Evolutionary conservation across 208 protist genomes (phyloP).

Genomic region (Trypanosoma vivax): DNA sequence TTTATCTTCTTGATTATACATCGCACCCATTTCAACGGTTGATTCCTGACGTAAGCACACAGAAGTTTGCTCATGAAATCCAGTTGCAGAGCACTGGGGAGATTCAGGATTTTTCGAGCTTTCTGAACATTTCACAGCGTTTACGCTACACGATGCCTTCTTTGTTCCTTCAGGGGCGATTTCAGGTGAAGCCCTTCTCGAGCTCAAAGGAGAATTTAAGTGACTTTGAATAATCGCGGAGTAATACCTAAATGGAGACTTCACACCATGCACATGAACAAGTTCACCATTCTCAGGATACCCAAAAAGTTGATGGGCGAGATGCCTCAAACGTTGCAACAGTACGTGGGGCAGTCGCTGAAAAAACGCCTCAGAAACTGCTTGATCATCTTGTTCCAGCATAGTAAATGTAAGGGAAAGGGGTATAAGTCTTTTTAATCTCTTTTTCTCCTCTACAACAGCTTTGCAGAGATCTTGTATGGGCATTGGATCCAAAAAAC

Average conservation of each 20-base stretch:
- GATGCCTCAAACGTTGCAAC: conserved; percentile 57
- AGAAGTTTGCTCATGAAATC: too few species aligned
- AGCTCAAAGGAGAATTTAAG: conserved; percentile 22
- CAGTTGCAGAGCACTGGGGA: too few species aligned
- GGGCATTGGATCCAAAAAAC: conserved; percentile 69
- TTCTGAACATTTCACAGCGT: background rate
- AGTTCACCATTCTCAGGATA: conserved; percentile 17
- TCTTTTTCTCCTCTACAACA: conserved; percentile 55
- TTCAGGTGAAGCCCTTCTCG: conserved; percentile 23
- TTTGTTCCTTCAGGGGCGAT: background rate
- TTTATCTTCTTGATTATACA: background rate
- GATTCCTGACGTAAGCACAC: too few species aligned
- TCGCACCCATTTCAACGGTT: background rate
- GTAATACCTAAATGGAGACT: conserved; percentile 21
- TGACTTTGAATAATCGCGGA: conserved; percentile 23
- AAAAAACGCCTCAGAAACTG: conserved; percentile 48
- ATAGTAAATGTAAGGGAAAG: conserved; percentile 78
- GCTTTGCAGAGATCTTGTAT: conserved; percentile 70
- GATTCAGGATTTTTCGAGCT: background rate
- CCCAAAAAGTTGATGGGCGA: conserved; percentile 62
- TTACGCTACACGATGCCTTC: background rate
- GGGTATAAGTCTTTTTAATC: conserved; percentile 60
- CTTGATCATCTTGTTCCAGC: conserved; percentile 79
- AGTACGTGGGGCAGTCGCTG: conserved; percentile 50
- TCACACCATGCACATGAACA: background rate